A percentile compares a stretch with the other conserved stretches of the same genome.
phyloP scores from a whole-genome alignment of 2,329 filamentous ascomycete genomes.

The Ploettnerulaceae sp. region DNA sequence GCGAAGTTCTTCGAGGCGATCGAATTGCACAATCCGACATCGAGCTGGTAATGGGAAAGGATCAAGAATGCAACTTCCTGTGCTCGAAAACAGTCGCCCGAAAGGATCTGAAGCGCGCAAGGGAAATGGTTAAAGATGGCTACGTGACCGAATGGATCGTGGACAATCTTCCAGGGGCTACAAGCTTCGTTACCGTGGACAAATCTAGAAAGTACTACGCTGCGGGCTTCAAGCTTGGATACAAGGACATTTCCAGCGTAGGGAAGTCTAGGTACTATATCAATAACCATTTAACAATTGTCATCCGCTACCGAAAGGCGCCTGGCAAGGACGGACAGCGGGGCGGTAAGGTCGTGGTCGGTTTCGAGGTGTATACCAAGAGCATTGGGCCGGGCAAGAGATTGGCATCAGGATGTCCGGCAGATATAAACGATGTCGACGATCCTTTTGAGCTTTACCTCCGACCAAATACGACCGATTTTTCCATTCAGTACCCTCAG shows the following conservation, averaged over 20 bases:
- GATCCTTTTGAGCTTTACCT: slow-evolving; percentile 66
- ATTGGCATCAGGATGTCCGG: slow-evolving; percentile 61
- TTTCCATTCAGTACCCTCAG: slow-evolving; percentile 48
- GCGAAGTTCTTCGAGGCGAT: slow-evolving; percentile 82
- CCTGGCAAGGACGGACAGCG: slow-evolving; percentile 62
- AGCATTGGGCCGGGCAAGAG: slow-evolving; percentile 63
- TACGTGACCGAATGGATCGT: slow-evolving; percentile 94
- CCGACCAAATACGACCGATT: slow-evolving; percentile 54
- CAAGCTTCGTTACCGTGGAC: slow-evolving; percentile 82
- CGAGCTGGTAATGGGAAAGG: slow-evolving; percentile 70
- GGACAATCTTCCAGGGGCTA: slow-evolving; percentile 84
- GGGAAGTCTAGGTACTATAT: slow-evolving; percentile 65
- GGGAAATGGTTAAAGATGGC: slow-evolving; percentile 68
- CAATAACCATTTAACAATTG: slow-evolving; percentile 84
- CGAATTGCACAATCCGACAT: slow-evolving; percentile 82
- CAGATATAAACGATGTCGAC: slow-evolving; percentile 57
- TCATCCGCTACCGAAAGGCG: slow-evolving; percentile 71
- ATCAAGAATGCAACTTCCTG: slow-evolving; percentile 66
- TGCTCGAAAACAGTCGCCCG: slow-evolving; percentile 65
- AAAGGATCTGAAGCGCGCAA: slow-evolving; percentile 60
- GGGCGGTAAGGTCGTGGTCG: slow-evolving; percentile 76
- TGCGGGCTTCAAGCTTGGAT: slow-evolving; percentile 83
- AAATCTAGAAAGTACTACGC: slow-evolving; percentile 84
- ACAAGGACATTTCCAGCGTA: slow-evolving; percentile 59
- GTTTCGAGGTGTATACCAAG: slow-evolving; percentile 87